Base-by-base conservation (phyloP, 352 stramenopile species). In the Phytopythium boreale region DNA sequence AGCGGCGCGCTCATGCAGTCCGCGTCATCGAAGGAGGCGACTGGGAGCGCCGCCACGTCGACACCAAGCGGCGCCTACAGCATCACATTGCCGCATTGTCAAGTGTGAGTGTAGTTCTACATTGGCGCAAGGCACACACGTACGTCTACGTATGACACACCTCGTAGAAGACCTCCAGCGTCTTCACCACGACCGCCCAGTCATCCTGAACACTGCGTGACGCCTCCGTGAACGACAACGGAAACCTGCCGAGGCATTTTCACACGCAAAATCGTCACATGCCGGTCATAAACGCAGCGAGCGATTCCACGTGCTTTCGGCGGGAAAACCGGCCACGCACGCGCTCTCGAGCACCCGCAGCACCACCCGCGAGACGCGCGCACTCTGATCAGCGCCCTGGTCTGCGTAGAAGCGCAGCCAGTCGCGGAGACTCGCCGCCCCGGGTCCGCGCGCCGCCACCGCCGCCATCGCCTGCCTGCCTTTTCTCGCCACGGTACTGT, bases 81-180 rank as follows among this genome's bases (percentile, higher is more conserved):
- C 0, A 51, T n/a, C 22, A 36, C 17, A 26, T 26, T 26, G 15
- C 12, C 14, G 19, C 22, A 61, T n/a, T 17, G 29, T 39, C 10
- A 60, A 36, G n/a, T 20, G 47, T 10, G 17, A 47, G 29, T 14
- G 10, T 7, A 39, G 1, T 39, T 39, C 34, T 14, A 39, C 34
- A 39, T 14, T 39, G 34, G 10, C 11, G 34, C 34, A 22, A 26
- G 10, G 56, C n/a, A n/a, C 37, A 61, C 4, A 11, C 20, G 2
- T 12, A 12, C 34, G 4, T 2, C 7, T 14, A 14, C 34, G 34
- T 2, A 7, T 7, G 34, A 39, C 68, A 34, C 31, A 84, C 76
- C 71, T 91, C 82, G 20, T 88, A 89, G 44, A 91, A 89, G 8
- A 61, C 63, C 53, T 89, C 80, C 0, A 88, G 44, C 36, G 60